Conservation (phyloP, 208 protist genomes). For the Polymyxa betae region DNA sequence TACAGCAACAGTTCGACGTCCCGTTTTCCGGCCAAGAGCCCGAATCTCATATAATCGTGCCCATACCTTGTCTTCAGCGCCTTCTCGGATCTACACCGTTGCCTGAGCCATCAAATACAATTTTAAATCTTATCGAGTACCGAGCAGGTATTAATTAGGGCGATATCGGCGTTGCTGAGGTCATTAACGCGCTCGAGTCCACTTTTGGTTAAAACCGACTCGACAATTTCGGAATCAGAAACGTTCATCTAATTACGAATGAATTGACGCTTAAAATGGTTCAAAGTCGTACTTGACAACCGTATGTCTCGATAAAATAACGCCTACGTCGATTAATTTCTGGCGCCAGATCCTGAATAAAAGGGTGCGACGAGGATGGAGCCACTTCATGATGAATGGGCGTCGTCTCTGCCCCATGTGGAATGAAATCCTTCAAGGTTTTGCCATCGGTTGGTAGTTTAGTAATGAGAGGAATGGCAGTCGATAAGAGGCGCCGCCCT, state of each 20-base stretch:
- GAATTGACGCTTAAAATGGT: not conserved
- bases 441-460: not conserved
- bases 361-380: not conserved
- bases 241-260: constrained; percentile 77
- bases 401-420: not conserved
- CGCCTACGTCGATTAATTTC: not conserved
- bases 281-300: constrained; percentile 70
- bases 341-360: not conserved
- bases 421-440: not conserved
- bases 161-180: constrained; percentile 72
- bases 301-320: constrained; percentile 78
- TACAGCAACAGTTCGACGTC: not conserved
- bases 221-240: constrained; percentile 78
- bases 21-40: not conserved
- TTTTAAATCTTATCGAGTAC: constrained; percentile 20
- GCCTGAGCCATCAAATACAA: no score
- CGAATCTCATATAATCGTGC: constrained; percentile 69
- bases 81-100: constrained; percentile 70
- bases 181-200: constrained; percentile 66
- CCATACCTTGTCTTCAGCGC: constrained; percentile 82
- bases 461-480: no score
- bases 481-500: no score
- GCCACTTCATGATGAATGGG: not conserved
- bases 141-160: constrained; percentile 83
- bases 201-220: constrained; percentile 69